Evolutionary conservation across 176 grass and related monocot species (phyloP).

Genomic region (Areca catechu): DNA sequence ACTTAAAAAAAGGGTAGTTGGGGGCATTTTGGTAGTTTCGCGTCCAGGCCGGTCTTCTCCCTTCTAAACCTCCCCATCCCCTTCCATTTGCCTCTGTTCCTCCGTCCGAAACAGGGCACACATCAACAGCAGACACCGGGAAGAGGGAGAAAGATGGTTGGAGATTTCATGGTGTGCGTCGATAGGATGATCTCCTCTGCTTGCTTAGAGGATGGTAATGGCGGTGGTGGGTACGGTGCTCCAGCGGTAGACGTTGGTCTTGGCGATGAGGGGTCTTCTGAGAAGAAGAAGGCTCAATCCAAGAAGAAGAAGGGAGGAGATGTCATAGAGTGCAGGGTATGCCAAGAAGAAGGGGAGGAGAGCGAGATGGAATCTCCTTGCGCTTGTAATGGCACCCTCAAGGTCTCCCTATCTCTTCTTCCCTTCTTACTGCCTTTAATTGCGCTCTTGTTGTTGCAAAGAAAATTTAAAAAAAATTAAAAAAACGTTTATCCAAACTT

Average conservation of each 20-base stretch:
- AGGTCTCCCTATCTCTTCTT: conserved; percentile 10
- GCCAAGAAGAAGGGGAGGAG: conserved; percentile 18
- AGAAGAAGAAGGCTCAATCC: conserved; percentile 4
- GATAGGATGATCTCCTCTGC: conserved; percentile 26
- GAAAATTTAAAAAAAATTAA: too few species aligned
- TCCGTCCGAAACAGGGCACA: background rate
- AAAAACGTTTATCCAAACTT: too few species aligned
- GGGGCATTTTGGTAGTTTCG: too few species aligned
- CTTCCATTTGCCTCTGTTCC: background rate
- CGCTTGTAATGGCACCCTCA: conserved; percentile 21
- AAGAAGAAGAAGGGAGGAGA: conserved; percentile 15
- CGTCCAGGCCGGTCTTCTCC: too few species aligned
- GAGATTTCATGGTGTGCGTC: conserved; percentile 31
- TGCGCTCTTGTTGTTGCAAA: background rate
- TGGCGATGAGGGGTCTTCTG: conserved; percentile 10
- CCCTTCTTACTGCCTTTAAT: background rate
- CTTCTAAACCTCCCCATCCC: too few species aligned
- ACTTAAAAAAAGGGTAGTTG: too few species aligned
- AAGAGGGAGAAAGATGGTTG: background rate
- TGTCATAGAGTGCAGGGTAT: conserved; percentile 21
- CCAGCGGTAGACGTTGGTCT: conserved; percentile 28
- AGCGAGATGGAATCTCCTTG: conserved; percentile 18
- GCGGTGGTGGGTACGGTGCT: conserved; percentile 1
- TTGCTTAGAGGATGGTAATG: conserved; percentile 4
- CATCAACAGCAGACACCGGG: background rate